Base-by-base conservation (phyloP, 2,329 filamentous ascomycete genomes). In the Fusarium dlaminii region DNA sequence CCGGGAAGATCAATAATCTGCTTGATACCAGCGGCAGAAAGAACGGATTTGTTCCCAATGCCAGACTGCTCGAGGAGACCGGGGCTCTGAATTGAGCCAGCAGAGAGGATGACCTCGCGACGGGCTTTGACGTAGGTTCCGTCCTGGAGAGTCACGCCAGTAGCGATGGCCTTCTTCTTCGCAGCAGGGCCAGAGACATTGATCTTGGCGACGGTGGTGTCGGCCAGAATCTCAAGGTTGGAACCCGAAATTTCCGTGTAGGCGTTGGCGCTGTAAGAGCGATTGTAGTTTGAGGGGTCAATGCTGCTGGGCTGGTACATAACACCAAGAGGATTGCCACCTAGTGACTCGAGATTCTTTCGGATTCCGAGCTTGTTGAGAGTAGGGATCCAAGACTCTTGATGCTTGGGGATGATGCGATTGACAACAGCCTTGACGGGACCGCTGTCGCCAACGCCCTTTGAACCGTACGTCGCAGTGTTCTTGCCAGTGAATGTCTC, bases 51-150 rank as follows among this genome's bases (percentile, higher is more conserved):
- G 2, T 86, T 86, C 5, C 90, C 90, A 34, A 91, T 83, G 34
- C 90, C 90, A 22, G 85, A 88, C 4, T 89, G 83, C 75, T 89
- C 88, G 8, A 92, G 84, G 3, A 91, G 78, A 42, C 89, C 86
- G 3, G 88, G 88, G 2, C 87, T 87, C 77, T 90, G 87, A 79
- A 87, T 88, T 1, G 86, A 82, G 14, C 89, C 88, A 4, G 80
- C 77, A 0, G 77, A 79, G 9, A 84, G 74, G 9, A 78, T 84
- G 6, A 76, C 57, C 18, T 76, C 74, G 15, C 54, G 36, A 20
- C 46, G 51, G 79, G 62, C 63, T 37, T 67, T 68, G 49, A 76
- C 66, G 45, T 51, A 36, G 14, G 71, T 36, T 29, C 51, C 73
- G 4, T 77, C 63, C 10, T 42, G 43, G 32, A 77, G 66, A 2